A percentile compares a stretch with the other conserved stretches of the same genome.
Evolutionary conservation across 108 stramenopile genomes (phyloP).

Genomic region (Nitzschia putrida): DNA sequence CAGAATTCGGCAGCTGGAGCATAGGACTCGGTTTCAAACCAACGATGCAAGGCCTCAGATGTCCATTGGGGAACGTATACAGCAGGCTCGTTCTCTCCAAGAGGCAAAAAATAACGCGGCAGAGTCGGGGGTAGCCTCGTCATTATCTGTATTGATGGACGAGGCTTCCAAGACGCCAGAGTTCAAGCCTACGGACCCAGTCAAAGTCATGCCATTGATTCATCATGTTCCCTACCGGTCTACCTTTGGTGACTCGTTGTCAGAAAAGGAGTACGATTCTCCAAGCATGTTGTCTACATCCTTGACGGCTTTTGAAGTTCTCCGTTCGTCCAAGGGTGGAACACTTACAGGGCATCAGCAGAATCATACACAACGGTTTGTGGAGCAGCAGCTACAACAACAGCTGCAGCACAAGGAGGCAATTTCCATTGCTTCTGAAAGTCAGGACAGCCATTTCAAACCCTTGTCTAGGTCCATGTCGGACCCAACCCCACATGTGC

Average conservation of each 20-base stretch:
- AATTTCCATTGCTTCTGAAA: neutral
- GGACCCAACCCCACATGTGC: conserved; percentile 29
- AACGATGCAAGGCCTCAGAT: neutral
- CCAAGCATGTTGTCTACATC: conserved; percentile 39
- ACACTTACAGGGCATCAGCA: neutral
- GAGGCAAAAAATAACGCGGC: conserved; percentile 4
- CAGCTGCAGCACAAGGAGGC: neutral
- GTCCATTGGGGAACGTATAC: conserved; percentile 39
- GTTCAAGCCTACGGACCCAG: neutral
- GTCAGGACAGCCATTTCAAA: conserved; percentile 12
- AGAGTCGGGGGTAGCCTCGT: conserved; percentile 11
- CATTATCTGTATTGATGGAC: conserved; percentile 33
- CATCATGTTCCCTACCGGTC: neutral
- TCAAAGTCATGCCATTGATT: neutral
- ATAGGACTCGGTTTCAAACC: conserved; percentile 13
- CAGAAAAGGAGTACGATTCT: neutral
- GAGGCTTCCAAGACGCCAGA: conserved; percentile 28
- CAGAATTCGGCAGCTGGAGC: conserved; percentile 26
- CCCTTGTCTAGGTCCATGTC: conserved; percentile 33
- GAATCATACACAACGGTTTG: conserved; percentile 15
- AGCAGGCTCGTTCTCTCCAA: conserved; percentile 21
- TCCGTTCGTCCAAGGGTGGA: conserved; percentile 3
- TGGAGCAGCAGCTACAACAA: neutral
- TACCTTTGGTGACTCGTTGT: neutral
- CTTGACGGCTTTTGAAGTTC: conserved; percentile 45